Evolutionary conservation across 345 rosid species (phyloP), one percentile per base, ranked within the genome.

Genomic region (Aquilaria malaccensis): DNA sequence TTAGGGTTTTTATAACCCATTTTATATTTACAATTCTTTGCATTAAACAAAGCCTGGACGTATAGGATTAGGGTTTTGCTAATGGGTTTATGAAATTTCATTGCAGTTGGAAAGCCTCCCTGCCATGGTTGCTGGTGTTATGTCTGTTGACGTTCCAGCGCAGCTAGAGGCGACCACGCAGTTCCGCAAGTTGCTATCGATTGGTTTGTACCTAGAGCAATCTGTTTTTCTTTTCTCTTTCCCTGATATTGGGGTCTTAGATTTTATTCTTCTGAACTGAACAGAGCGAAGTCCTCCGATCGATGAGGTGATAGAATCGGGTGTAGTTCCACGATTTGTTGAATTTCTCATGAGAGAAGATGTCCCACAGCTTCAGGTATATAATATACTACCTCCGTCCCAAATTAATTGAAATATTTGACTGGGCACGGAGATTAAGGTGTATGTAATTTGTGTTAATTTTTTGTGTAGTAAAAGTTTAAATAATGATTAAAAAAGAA

Each of bases 151-250:
- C 32, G 72, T 71, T 30, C 13, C 54, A 0, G n/a, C 43, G 30
- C 87, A 80, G 63, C 65, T 82, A 61, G 80, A 73, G 56, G 70
- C 84, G 11, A 75, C 82, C 10, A 61, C 71, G 10, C 80, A 72
- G 29, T 80, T 82, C 67, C 67, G 84, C 62, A 70, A 66, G 68
- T 45, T 85, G 52, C 67, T 84, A 29, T 84, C 86, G 7, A 79
- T 79, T n/a, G 81, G 86, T 81, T 12, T 12, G 52, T 37, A 33
- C 47, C 15, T 62, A n/a, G 37, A 45, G 30, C 10, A 11, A 4
- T 2, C 9, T 56, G 46, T 50, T 45, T 41, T 1, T 2, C 14
- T 12, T 50, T 60, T 50, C 13, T 10, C 15, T 30, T 52, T 67
- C 33, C 45, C 30, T 2, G 61, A 5, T 29, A 37, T 9, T 32